Base-by-base conservation (phyloP, 1,139 yeast genomes). In the Candida dubliniensis region DNA sequence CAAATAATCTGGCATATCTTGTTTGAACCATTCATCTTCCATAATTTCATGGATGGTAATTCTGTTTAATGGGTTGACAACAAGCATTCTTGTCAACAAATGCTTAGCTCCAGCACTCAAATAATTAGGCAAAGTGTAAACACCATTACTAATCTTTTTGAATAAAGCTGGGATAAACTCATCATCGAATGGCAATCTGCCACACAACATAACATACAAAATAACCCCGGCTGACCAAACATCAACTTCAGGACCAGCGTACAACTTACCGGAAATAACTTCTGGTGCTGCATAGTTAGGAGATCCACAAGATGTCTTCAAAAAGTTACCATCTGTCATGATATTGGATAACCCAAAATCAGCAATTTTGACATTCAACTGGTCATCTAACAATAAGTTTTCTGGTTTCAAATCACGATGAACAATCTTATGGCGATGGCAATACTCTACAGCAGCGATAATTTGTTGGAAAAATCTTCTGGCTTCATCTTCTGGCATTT, bases 201-300 rank as follows among this genome's bases (percentile, higher is more conserved):
- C 98, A 68, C 98, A 93, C 44, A 93, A 76, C 96, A 93, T 90
- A 40, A 95, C 99, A 58, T 91, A 93, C 48, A 93, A 74, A 45
- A 95, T 93, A 40, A 95, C 98, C 56, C 99, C 99, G 56, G 96
- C 87, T 0, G 96, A 87, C 99, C 99, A 95, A 43, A 95, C 98
- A 64, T 95, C 99, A 41, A 93, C 99, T 67, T 93, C 99, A 2
- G 98, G 98, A 4, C 99, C 99, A 1, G 98, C 99, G 59, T 93
- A 93, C 47, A 93, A 76, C 62, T 95, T 91, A 38, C 99, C 99
- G 53, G 95, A 83, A 48, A 93, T 93, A 39, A 93, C 98, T 66
- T 93, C 99, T 0, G 99, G 99, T 0, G 99, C 99, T 1, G 99
- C 99, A 61, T 93, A 93, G 61, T 93, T 91, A 42, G 99, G 98